Base-by-base conservation (phyloP, 805 yeast genomes). In the Tetrapisispora arboricola region DNA sequence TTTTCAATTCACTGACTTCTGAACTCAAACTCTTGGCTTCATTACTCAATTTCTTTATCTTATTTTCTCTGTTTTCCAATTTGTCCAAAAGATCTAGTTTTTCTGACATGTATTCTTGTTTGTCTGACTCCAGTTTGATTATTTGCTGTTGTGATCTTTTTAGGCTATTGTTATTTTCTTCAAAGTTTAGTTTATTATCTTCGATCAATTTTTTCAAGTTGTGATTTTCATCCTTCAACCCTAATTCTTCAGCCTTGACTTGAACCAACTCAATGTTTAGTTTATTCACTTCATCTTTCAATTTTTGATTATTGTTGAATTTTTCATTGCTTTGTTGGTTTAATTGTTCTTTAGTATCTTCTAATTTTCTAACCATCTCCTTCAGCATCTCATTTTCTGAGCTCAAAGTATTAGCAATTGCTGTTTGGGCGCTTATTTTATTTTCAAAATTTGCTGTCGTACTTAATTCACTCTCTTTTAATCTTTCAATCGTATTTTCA, bases 361-460 rank as follows among this genome's bases (percentile, higher is more conserved):
- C 57, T n/a, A 51, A 41, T 20, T 49, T 49, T 11, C 33, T 36
- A 13, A 50, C 25, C 19, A 57, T 48, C 22, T 42, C 33, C 34
- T 51, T 56, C 36, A 57, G 40, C 9, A 47, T 45, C 6, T 57
- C 57, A 26, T 53, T 54, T 38, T 61, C 66, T 4, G 60, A 49
- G 6, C 47, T 44, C 1, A 62, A 48, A 15, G 63, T 50, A 19
- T 55, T 55, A 28, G 57, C 47, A 3, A 65, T 53, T 20, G 63
- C 66, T 16, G 49, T 49, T 44, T 66, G 69, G 1, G 66, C 58
- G 17, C 58, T 51, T 16, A 66, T 32, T 44, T 66, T 64, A 33
- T 60, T 56, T 19, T 66, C 66, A 35, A 52, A 61, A n/a, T 49
- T 53, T 3, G 55, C 47, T 29, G 53, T 49, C 7, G 51, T 37